Evolutionary conservation across 768 basidiomycete genomes (phyloP).

Genomic region (Lentinus tigrinus): DNA sequence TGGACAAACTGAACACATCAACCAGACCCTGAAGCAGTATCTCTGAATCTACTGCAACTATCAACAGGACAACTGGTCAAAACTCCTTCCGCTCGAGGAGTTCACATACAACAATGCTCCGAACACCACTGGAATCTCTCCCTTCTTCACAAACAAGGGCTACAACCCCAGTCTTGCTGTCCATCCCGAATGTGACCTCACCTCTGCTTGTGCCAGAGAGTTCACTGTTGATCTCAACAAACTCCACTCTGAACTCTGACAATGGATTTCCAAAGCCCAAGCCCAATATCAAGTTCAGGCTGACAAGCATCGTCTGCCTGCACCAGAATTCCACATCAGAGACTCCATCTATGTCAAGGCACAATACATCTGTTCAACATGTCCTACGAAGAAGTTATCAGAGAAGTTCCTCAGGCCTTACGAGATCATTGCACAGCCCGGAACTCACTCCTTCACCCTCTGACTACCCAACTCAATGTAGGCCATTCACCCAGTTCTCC

Average conservation of each 20-base stretch:
- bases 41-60: conserved; percentile 34
- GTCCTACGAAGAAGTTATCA: conserved; percentile 23
- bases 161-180: conserved; percentile 24
- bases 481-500: conserved; percentile 23
- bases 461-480: conserved; percentile 20
- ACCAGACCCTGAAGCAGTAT: conserved; percentile 37
- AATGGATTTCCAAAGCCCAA: conserved; percentile 18
- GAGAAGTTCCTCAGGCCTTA: conserved; percentile 23
- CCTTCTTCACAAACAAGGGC: conserved; percentile 5
- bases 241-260: conserved; percentile 18
- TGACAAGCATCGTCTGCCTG: too few relatives aligned
- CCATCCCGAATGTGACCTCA: conserved; percentile 2
- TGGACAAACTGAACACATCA: conserved; percentile 35
- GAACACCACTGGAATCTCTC: conserved; percentile 28
- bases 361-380: not conserved
- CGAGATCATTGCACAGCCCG: conserved; percentile 20
- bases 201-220: conserved; percentile 15
- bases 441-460: conserved; percentile 23
- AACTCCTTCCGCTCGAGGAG: conserved; percentile 37
- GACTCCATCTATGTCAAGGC: not conserved
- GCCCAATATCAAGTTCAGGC: not conserved
- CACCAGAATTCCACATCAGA: not conserved
- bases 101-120: conserved; percentile 39
- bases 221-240: conserved; percentile 23
- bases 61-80: conserved; percentile 43